Base-by-base conservation (phyloP, 441 rosid species). In the Biscutella laevigata region DNA sequence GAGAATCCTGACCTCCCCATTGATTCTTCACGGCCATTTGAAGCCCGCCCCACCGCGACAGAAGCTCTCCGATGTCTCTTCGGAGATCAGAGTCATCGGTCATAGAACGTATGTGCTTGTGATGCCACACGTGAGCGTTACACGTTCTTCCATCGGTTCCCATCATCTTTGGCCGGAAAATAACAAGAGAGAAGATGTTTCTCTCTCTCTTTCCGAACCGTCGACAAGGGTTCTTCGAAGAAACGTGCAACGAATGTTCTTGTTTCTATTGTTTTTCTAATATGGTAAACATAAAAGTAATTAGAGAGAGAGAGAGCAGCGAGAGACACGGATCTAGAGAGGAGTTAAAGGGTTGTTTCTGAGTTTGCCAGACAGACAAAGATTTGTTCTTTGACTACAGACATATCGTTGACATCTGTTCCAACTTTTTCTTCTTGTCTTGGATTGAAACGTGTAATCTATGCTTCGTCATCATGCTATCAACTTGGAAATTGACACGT, bases 1-100 rank as follows among this genome's bases (percentile, higher is more conserved):
- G 71, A 39, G 90, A 84, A 63, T 87, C 88, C 0, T n/a, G 40
- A 58, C 91, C 94, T 9, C 94, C 94, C 96, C 91, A 82, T 15
- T 69, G 66, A 59, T 87, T 82, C 59, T 74, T 55, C 26, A 87
- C 71, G 6, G 94, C 96, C 81, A 84, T 67, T 50, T 87, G 94
- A 27, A 87, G 84, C 47, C 82, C 94, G 0, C 73, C 72, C 96
- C 96, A 84, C 49, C 62, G 46, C 0, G 85, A 77, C 12, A 87
- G 77, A 48, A 80, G 64, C 67, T 53, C 27, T 1, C 53, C 36
- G 6, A 83, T 77, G 21, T 46, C 75, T 59, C 74, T 73, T 28
- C 9, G 64, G 35, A 87, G 71, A 69, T 28, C 36, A 28, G 70
- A 58, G 14, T 51, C 64, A 10, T 52, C 54, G 13, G 14, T 21